Base-by-base conservation (phyloP, 768 basidiomycete species). In the Kwoniella pini region DNA sequence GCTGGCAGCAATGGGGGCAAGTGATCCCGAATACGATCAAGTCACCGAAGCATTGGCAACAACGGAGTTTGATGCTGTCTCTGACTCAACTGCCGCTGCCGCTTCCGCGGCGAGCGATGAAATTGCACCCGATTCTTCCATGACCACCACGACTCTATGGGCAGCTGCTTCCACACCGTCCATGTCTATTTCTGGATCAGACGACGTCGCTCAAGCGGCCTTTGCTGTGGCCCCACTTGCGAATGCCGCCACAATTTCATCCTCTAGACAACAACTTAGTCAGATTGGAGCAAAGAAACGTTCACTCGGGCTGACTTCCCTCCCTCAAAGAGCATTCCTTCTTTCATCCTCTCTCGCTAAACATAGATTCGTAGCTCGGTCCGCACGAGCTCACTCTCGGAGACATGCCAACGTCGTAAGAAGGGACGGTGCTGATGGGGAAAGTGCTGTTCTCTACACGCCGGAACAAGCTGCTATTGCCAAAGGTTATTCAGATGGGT, bases 401-500 rank as follows among this genome's bases (percentile, higher is more conserved):
- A 43, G 28, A 42, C 52, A 51, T 33, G 21, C 33, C 30, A 51
- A 44, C 21, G 17, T 28, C 2, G 28, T 50, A 13, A 19, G 53
- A 42, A 40, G 51, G 13, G 43, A 64, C 21, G 19, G 21, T n/a
- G 22, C 19, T 4, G 19, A 30, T 36, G 49, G 44, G 1, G 43
- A 55, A 24, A 42, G 44, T 15, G 39, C 54, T 6, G 52, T 62
- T 5, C 55, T 43, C 2, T 66, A 58, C 38, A 63, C 65, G 13
- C 65, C 65, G 2, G 61, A 67, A 50, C 65, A 67, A 44, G 65
- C 63, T 10, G 69, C 79, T 6, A 71, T 76, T 31, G 50, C 78
- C 12, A 77, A 78, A 50, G 88, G 87, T 0, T 87, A 87, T 72
- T 78, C 80, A 19, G 85, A 88, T 62, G 88, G 88, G 0, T 84